These are phyloP conservation scores for Salix exigua DNA, from an alignment of 345 rosid genomes.

Conservation along the genomic window DNA sequence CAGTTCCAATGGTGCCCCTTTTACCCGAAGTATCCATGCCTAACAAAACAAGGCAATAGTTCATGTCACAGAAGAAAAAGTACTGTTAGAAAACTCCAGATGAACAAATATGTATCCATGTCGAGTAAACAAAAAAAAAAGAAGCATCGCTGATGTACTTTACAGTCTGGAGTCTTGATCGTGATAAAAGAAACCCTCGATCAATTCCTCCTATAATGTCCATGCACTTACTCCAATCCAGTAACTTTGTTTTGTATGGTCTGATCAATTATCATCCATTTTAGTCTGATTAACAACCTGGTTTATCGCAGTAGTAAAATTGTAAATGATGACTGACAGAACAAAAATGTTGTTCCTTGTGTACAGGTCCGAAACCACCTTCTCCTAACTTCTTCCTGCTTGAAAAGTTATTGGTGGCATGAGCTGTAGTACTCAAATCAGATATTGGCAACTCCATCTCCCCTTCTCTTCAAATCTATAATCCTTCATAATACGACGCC, in stretches of 20 bases:
- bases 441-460: too few relatives aligned
- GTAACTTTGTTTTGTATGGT: background rate
- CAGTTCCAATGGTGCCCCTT: background rate
- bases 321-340: too few relatives aligned
- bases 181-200: constrained; percentile 12
- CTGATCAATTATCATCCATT: background rate
- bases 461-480: too few relatives aligned
- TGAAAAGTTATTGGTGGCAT: background rate
- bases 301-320: too few relatives aligned
- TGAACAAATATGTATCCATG: background rate
- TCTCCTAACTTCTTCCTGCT: background rate
- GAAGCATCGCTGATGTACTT: background rate
- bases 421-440: background rate
- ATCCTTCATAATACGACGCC: too few relatives aligned
- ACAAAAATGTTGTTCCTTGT: too few relatives aligned
- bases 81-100: background rate
- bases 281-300: background rate
- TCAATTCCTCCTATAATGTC: constrained; percentile 8
- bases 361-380: constrained; percentile 1
- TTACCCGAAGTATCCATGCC: constrained; percentile 7
- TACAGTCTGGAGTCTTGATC: constrained; percentile 16
- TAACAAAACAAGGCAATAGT: background rate
- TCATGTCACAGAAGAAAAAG: background rate
- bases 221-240: constrained; percentile 6
- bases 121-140: background rate